phyloP scores from a whole-genome alignment of 2,329 filamentous ascomycete genomes.

The Fonsecaea pedrosoi region DNA sequence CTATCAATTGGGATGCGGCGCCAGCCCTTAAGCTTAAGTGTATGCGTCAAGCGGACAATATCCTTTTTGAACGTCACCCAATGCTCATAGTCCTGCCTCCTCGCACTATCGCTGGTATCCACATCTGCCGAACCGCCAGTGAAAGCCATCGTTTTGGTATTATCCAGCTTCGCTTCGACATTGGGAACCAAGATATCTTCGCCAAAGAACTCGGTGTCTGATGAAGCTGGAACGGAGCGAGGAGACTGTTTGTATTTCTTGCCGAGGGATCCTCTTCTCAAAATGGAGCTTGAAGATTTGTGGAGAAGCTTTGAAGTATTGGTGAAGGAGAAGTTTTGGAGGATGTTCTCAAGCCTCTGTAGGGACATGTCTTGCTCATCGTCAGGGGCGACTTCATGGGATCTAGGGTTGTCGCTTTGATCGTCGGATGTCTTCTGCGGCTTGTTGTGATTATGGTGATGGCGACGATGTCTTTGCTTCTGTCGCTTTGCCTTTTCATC shows the following conservation, averaged over 20 bases:
- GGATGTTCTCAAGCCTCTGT: constrained; percentile 79
- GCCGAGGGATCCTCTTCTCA: constrained; percentile 52
- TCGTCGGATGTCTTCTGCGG: constrained; percentile 44
- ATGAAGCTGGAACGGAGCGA: constrained; percentile 64
- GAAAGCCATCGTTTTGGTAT: constrained; percentile 85
- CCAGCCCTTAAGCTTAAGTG: constrained; percentile 89
- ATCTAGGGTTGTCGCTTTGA: constrained; percentile 16
- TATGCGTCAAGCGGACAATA: constrained; percentile 87
- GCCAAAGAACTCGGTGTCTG: constrained; percentile 78
- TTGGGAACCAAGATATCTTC: constrained; percentile 87
- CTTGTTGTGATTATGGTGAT: constrained; percentile 49
- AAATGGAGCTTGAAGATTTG: constrained; percentile 41
- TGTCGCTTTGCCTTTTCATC: constrained; percentile 75
- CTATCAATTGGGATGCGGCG: constrained; percentile 70
- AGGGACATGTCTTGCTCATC: constrained; percentile 63
- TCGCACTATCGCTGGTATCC: constrained; percentile 55
- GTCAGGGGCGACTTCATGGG: constrained; percentile 15
- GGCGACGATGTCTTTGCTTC: constrained; percentile 56
- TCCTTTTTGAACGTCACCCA: constrained; percentile 93
- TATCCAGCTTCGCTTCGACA: constrained; percentile 85
- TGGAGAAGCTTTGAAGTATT: constrained; percentile 45
- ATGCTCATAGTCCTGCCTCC: constrained; percentile 72
- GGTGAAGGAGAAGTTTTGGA: constrained; percentile 44
- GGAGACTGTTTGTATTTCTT: constrained; percentile 46
- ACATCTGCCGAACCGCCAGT: constrained; percentile 61